A percentile compares a stretch with the other conserved stretches of the same genome.
These are phyloP conservation scores for Capsicum pubescens DNA, from an alignment of 257 asterid genomes.

Conservation along the genomic window DNA sequence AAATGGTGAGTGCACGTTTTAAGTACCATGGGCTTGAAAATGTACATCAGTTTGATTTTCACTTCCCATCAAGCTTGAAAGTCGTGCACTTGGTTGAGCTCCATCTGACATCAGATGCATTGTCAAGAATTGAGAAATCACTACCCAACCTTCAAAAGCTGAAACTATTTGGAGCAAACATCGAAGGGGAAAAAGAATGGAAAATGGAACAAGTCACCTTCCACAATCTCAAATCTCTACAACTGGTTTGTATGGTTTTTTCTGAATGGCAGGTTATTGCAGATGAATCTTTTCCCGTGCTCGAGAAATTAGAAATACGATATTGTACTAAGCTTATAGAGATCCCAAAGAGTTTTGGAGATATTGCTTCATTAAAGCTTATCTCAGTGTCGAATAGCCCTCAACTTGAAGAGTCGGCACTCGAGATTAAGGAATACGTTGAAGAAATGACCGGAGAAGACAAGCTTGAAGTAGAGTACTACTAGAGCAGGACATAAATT, in stretches of 20 bases:
- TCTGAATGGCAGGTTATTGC: background rate
- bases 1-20: background rate
- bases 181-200: background rate
- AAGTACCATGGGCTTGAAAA: too few species aligned
- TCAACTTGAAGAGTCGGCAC: background rate
- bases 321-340: background rate
- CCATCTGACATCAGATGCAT: background rate
- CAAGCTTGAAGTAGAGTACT: background rate
- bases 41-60: too few species aligned
- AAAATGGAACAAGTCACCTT: background rate
- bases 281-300: background rate
- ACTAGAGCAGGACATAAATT: too few species aligned
- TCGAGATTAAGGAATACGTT: background rate
- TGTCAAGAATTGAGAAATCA: background rate
- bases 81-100: background rate
- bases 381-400: background rate
- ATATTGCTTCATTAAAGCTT: background rate
- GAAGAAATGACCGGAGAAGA: background rate
- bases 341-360: background rate
- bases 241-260: background rate
- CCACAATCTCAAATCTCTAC: background rate
- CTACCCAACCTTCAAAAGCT: constrained; percentile 22
- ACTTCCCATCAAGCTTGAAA: background rate
- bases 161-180: background rate
- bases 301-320: background rate